Percentiles rank a stretch among this genome's conserved stretches.
Conservation (phyloP, 2,329 filamentous ascomycete species). For the Talaromyces sp. region DNA sequence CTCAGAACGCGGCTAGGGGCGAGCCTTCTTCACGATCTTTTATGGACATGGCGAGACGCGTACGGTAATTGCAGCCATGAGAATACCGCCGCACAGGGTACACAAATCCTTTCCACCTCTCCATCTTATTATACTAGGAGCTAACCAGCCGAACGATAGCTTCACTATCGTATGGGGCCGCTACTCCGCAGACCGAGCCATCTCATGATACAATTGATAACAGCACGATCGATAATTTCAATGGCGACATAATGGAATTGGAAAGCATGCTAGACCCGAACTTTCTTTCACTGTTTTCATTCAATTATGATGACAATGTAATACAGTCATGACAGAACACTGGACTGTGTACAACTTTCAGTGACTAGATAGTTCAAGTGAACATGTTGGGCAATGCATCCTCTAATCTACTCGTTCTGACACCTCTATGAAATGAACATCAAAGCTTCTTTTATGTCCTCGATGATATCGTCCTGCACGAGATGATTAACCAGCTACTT, state of each 20-base stretch:
- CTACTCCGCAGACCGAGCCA: neutral
- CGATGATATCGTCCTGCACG: constrained; percentile 72
- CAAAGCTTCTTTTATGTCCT: constrained; percentile 72
- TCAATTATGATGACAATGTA: constrained; percentile 2
- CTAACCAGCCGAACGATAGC: neutral
- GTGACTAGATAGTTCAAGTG: too few species aligned
- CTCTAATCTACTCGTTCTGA: neutral
- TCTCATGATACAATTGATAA: too few species aligned
- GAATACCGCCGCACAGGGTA: neutral
- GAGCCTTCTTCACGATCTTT: constrained; percentile 22
- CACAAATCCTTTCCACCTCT: neutral
- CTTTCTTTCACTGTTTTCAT: constrained; percentile 18
- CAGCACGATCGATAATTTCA: neutral
- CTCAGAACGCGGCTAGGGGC: constrained; percentile 19
- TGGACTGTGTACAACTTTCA: too few species aligned
- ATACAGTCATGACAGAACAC: neutral
- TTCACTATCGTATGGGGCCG: neutral
- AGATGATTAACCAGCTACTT: neutral
- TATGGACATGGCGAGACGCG: constrained; percentile 23
- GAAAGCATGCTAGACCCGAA: constrained; percentile 19
- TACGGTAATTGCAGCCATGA: constrained; percentile 19
- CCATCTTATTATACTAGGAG: neutral
- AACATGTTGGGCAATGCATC: neutral
- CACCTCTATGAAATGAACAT: neutral
- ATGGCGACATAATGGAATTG: constrained; percentile 7